phyloP scores from a whole-genome alignment of 2,329 filamentous ascomycete genomes.

The Sporothrix curviconia region DNA sequence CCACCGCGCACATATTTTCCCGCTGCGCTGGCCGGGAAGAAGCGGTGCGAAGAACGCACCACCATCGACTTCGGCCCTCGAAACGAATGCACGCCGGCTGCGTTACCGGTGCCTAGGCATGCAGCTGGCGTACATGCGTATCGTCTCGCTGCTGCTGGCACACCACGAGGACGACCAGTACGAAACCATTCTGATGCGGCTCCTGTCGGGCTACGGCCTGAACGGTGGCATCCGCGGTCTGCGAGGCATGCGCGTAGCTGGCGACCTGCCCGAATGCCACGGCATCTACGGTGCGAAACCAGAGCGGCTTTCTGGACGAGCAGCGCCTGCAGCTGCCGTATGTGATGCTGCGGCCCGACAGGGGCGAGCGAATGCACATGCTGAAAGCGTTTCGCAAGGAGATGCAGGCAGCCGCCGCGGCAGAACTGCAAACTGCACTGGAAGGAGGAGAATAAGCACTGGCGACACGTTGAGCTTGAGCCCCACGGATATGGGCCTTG shows the following conservation, averaged over 20 bases:
- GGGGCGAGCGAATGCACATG: constrained; percentile 23
- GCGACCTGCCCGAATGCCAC: constrained; percentile 76
- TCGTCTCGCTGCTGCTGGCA: constrained; percentile 63
- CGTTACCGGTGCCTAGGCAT: constrained; percentile 67
- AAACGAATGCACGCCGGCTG: constrained; percentile 65
- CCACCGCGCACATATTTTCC: constrained; percentile 23
- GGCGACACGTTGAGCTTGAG: too few relatives aligned
- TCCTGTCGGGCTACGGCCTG: constrained; percentile 60
- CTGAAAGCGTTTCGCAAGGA: constrained; percentile 23
- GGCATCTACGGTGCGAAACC: constrained; percentile 65
- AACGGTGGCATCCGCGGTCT: constrained; percentile 63
- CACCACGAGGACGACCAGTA: constrained; percentile 90
- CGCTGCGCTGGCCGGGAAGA: constrained; percentile 45
- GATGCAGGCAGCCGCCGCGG: too few relatives aligned
- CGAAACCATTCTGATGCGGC: constrained; percentile 78
- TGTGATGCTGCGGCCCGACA: constrained; percentile 30
- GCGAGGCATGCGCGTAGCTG: constrained; percentile 57
- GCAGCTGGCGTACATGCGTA: constrained; percentile 45
- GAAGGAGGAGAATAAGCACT: too few relatives aligned
- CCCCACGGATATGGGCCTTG: too few relatives aligned
- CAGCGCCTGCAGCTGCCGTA: constrained; percentile 31
- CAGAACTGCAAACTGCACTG: too few relatives aligned
- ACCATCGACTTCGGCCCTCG: constrained; percentile 55
- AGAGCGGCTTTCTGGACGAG: constrained; percentile 53
- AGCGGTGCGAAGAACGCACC: constrained; percentile 18